Conservation (phyloP, 2,329 filamentous ascomycete species). For the Aspergillus clavatus region DNA sequence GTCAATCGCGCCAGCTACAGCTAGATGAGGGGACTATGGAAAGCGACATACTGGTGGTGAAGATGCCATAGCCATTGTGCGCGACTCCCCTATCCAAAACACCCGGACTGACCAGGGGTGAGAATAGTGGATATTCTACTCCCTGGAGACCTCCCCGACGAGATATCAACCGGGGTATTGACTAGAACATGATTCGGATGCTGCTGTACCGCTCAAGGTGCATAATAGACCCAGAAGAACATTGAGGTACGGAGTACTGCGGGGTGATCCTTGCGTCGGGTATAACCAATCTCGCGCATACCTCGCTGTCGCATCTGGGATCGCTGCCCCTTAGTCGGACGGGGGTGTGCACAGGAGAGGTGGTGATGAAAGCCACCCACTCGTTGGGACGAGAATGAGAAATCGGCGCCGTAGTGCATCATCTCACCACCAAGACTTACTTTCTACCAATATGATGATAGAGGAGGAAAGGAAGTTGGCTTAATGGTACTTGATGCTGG, state of each 20-base stretch:
- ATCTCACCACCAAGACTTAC: not conserved
- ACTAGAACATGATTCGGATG: not conserved
- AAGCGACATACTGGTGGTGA: not conserved
- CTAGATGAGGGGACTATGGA: not conserved
- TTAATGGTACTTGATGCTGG: too few relatives aligned
- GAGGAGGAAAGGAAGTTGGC: not conserved
- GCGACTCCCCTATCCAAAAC: not conserved
- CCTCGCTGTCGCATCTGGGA: not conserved
- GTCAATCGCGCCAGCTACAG: not conserved
- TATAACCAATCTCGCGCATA: not conserved
- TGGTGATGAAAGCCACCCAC: not conserved
- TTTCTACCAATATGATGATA: not conserved
- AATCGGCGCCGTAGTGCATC: not conserved
- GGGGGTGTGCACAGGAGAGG: not conserved
- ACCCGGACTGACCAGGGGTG: not conserved
- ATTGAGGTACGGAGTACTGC: not conserved
- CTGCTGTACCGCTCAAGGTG: not conserved
- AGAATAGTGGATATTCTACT: not conserved
- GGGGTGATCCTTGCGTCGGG: not conserved
- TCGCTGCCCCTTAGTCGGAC: not conserved
- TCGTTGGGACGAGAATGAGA: not conserved
- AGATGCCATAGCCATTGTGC: not conserved
- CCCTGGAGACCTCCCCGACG: not conserved
- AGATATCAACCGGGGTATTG: not conserved
- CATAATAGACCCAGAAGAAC: not conserved